These are phyloP conservation scores for Microcera coccophila DNA, from an alignment of 2,329 filamentous ascomycete genomes.

Conservation along the genomic window DNA sequence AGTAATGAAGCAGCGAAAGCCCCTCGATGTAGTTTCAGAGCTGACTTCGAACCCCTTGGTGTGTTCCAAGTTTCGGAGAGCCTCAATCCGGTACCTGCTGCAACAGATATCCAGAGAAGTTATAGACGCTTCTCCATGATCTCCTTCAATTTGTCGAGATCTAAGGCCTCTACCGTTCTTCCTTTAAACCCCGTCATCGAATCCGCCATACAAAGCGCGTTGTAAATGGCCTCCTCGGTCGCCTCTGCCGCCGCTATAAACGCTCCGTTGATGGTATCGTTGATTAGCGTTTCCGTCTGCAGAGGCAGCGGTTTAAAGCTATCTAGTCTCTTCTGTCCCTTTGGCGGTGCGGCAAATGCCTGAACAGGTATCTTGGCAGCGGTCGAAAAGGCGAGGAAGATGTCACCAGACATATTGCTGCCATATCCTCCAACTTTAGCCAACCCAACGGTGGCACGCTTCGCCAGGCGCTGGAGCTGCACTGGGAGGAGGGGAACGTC, in stretches of 20 bases:
- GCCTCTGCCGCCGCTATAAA: slow-evolving; percentile 61
- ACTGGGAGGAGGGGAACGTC: slow-evolving; percentile 31
- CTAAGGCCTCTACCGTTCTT: slow-evolving; percentile 46
- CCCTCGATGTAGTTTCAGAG: too few species aligned
- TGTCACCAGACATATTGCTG: slow-evolving; percentile 60
- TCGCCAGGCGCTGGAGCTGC: slow-evolving; percentile 47
- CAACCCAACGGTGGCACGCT: slow-evolving; percentile 59
- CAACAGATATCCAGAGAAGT: too few species aligned
- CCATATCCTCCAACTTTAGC: slow-evolving; percentile 59
- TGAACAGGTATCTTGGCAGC: slow-evolving; percentile 46
- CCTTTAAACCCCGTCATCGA: slow-evolving; percentile 53
- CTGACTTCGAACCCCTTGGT: too few species aligned
- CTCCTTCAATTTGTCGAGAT: slow-evolving; percentile 43
- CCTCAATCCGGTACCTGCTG: too few species aligned
- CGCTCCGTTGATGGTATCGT: slow-evolving; percentile 56
- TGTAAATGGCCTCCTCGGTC: slow-evolving; percentile 63
- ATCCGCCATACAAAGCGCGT: slow-evolving; percentile 58
- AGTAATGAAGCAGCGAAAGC: too few species aligned
- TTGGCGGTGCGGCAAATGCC: slow-evolving; percentile 27
- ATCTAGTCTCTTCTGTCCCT: slow-evolving; percentile 36
- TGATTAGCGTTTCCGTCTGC: slow-evolving; percentile 40
- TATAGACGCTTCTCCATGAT: slow-evolving; percentile 37
- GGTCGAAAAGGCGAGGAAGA: slow-evolving; percentile 65
- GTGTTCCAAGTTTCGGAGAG: too few species aligned
- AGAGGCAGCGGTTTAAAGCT: slow-evolving; percentile 33